Base-by-base conservation (phyloP, 495 filamentous ascomycete species). In the Hypoxylon fuscum region DNA sequence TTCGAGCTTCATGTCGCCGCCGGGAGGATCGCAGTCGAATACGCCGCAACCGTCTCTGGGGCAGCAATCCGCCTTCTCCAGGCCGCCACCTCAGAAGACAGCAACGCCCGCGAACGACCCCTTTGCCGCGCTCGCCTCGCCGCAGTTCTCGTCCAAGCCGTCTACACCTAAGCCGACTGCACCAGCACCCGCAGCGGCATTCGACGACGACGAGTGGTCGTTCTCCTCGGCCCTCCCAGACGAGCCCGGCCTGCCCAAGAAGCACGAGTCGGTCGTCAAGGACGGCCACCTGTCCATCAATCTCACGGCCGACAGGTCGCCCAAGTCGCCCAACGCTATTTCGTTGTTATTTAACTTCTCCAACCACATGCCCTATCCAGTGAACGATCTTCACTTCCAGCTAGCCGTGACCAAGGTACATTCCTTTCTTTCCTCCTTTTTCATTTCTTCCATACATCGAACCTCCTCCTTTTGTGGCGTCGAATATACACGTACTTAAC, bases 351-450 rank as follows among this genome's bases (percentile, higher is more conserved):
- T 93, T 51, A 74, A 82, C 7, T 96, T 97, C 68, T 92, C 90
- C 12, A 98, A 96, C 67, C 86, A 83, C 48, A 89, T 87, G 2
- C 78, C 82, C 20, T 83, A 88, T 62, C 80, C 83, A 0, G 83
- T 98, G 34, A 80, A 83, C 0, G 91, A 96, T 42, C 77, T 98
- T 34, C 92, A 93, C 42, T 96, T 97, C 70, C 90, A 96, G 72
- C 82, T 94, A 50, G 95, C 95, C 2, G 94, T 97, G 6, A 93
- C 93, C 31, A 97, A 93, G 85, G 95, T 96, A 40, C n/a, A 11
- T 14, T 21, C 4, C 22, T 25, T 10, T 6, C 21, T 41, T 51
- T 48, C 62, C 37, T 25, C 40, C 25, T 40, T 20, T 21, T 47
- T 14, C 43, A n/a, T n/a, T n/a, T n/a, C n/a, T n/a, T n/a, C n/a